Percentiles rank a stretch among this genome's conserved stretches.
Conservation (phyloP, 2,329 filamentous ascomycete species). For the Ascochyta rabiei region DNA sequence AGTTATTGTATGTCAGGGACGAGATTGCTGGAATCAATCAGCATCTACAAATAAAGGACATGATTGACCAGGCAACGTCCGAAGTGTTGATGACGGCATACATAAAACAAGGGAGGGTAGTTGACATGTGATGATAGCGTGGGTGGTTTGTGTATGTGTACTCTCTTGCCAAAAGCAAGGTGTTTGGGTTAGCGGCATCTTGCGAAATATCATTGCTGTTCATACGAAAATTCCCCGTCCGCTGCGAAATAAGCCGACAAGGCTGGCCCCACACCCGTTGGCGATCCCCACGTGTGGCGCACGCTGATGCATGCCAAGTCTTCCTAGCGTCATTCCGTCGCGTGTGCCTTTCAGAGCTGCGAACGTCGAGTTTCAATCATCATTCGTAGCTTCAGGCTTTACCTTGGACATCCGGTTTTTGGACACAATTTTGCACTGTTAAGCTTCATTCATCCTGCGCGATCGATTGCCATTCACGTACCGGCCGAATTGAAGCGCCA, state of each 20-base stretch:
- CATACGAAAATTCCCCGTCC: background rate
- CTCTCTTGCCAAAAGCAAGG: slow-evolving; percentile 17
- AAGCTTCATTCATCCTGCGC: background rate
- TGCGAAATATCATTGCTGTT: slow-evolving; percentile 13
- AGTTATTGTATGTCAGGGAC: slow-evolving; percentile 9
- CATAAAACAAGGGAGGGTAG: slow-evolving; percentile 4
- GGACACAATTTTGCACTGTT: background rate
- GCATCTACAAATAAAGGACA: slow-evolving; percentile 9
- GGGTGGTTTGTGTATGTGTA: slow-evolving; percentile 19
- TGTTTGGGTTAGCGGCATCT: slow-evolving; percentile 20
- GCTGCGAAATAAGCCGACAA: background rate
- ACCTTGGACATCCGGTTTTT: background rate
- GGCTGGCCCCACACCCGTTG: slow-evolving; percentile 15
- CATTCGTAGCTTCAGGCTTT: background rate
- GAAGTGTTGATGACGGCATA: slow-evolving; percentile 6
- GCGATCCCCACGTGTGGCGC: slow-evolving; percentile 10
- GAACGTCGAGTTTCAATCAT: slow-evolving; percentile 2
- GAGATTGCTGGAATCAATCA: slow-evolving; percentile 11
- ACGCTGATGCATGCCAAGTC: slow-evolving; percentile 15
- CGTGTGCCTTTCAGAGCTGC: slow-evolving; percentile 12
- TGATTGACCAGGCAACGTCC: slow-evolving; percentile 4
- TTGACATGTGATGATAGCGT: slow-evolving; percentile 14
- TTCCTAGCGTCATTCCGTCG: slow-evolving; percentile 10
- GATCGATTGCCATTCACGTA: background rate
- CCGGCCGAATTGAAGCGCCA: slow-evolving; percentile 11